Conservation (phyloP, 2,329 filamentous ascomycete species). For the Talaromyces verruculosus region DNA sequence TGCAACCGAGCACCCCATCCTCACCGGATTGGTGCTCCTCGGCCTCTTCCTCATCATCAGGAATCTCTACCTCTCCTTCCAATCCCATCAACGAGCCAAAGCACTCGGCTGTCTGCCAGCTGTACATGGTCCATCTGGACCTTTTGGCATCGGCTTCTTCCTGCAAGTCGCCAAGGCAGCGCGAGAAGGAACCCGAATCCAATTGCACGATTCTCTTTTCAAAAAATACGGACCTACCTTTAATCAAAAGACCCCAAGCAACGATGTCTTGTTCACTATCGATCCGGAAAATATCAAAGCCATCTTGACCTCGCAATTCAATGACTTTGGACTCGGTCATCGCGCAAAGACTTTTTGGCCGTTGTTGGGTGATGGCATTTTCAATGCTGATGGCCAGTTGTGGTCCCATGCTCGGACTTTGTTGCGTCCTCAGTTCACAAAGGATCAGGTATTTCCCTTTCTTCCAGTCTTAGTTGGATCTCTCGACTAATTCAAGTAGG, state of each 20-base stretch:
- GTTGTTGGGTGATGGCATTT: constrained; percentile 35
- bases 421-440: constrained; percentile 20
- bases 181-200: constrained; percentile 7
- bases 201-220: constrained; percentile 14
- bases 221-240: constrained; percentile 15
- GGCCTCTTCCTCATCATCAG: constrained; percentile 4
- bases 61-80: constrained; percentile 3
- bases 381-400: constrained; percentile 72
- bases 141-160: constrained; percentile 16
- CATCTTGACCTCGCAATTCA: constrained; percentile 18
- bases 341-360: constrained; percentile 14
- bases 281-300: constrained; percentile 21
- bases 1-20: not conserved
- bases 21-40: not conserved
- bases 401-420: constrained; percentile 53
- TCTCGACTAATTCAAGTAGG: constrained; percentile 34
- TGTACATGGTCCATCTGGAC: constrained; percentile 14
- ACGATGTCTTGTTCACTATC: constrained; percentile 20
- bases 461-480: not conserved
- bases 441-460: constrained; percentile 12
- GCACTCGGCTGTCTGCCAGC: constrained; percentile 14
- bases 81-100: constrained; percentile 7
- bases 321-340: constrained; percentile 16
- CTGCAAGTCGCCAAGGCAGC: constrained; percentile 17
- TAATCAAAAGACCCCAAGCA: constrained; percentile 17